A percentile compares a stretch with the other conserved stretches of the same genome.
These are phyloP conservation scores for Stentor roeselii DNA, from an alignment of 73 alveolate genomes.

Conservation along the genomic window DNA sequence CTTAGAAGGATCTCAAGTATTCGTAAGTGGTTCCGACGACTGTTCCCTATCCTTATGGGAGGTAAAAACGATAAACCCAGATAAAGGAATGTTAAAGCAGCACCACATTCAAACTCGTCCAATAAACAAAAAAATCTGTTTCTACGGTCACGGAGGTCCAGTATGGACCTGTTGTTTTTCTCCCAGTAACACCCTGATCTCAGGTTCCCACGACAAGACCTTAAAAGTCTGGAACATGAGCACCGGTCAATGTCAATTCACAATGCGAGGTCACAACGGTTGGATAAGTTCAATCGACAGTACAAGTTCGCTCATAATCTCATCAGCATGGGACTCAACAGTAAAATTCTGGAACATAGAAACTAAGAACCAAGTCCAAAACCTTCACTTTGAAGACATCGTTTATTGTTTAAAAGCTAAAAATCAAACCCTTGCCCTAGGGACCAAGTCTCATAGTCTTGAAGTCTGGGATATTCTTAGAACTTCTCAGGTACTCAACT, in stretches of 20 bases:
- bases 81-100: not conserved
- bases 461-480: conserved; percentile 11
- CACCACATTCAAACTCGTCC: conserved; percentile 13
- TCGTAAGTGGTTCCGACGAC: conserved; percentile 17
- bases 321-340: conserved; percentile 22
- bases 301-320: not conserved
- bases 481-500: not conserved
- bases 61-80: not conserved
- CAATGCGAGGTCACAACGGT: conserved; percentile 2
- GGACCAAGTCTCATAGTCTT: not conserved
- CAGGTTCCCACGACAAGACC: conserved; percentile 15
- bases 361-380: not conserved
- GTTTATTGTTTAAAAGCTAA: not conserved
- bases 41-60: not conserved
- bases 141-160: conserved; percentile 25
- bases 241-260: conserved; percentile 5
- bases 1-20: not conserved
- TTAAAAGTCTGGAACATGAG: not conserved
- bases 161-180: not conserved
- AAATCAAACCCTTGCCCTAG: not conserved
- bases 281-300: conserved; percentile 6
- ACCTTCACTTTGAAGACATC: not conserved
- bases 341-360: not conserved
- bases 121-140: not conserved
- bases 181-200: not conserved